phyloP scores from a whole-genome alignment of 495 filamentous ascomycete genomes.

The Recurvomyces mirabilis region DNA sequence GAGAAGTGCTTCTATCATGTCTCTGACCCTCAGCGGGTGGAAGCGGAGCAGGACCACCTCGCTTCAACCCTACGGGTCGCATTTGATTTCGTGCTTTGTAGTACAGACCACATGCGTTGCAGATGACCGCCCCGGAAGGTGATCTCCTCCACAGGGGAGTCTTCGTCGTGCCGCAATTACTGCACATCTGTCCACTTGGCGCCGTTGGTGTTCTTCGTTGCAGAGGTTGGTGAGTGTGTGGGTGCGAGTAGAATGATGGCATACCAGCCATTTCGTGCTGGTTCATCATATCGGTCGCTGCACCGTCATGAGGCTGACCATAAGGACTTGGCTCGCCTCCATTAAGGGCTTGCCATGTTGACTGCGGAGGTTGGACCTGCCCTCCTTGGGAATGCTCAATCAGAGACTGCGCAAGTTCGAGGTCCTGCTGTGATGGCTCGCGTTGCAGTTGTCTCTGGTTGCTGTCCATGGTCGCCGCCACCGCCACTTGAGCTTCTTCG shows the following conservation, averaged over 20 bases:
- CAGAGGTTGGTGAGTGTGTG: not conserved
- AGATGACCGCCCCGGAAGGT: constrained; percentile 85
- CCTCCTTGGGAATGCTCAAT: constrained; percentile 17
- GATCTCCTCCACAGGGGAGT: constrained; percentile 94
- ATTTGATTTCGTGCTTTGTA: constrained; percentile 82
- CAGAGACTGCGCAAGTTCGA: constrained; percentile 18
- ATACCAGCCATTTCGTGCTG: constrained; percentile 9
- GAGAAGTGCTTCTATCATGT: constrained; percentile 31
- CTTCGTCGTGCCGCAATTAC: constrained; percentile 87
- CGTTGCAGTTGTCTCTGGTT: not conserved
- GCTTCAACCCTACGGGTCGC: constrained; percentile 80
- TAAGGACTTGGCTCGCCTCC: not conserved
- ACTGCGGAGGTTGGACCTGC: not conserved
- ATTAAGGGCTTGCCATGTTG: not conserved
- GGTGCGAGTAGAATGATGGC: not conserved
- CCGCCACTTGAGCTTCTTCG: not conserved
- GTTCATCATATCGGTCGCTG: not conserved
- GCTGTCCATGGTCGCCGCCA: not conserved
- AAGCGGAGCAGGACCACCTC: constrained; percentile 24
- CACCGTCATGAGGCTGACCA: not conserved
- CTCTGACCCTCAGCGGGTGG: constrained; percentile 9
- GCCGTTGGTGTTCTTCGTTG: not conserved
- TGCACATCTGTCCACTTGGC: constrained; percentile 29
- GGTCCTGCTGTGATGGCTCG: constrained; percentile 18
- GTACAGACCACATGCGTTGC: constrained; percentile 96